Conservation (phyloP, 805 yeast species). For the Candida caryicola region DNA sequence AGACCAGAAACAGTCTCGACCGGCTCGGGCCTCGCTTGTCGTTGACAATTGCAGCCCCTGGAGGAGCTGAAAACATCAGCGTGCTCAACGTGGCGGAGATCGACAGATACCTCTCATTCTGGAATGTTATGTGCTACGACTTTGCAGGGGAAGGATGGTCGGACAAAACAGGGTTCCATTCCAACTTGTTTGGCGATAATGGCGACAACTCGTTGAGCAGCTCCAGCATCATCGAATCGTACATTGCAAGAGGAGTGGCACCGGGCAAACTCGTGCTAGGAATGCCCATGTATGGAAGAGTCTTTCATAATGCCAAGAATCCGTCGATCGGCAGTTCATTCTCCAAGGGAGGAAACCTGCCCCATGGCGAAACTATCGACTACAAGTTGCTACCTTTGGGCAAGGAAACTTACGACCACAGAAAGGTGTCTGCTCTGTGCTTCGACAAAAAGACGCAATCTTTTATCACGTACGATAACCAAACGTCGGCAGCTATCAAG, state of each 20-base stretch:
- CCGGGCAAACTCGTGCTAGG: conserved; percentile 67
- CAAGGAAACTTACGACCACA: conserved; percentile 51
- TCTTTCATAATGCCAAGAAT: conserved; percentile 24
- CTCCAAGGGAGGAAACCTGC: conserved; percentile 20
- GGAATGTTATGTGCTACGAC: conserved; percentile 93
- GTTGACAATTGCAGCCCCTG: conserved; percentile 78
- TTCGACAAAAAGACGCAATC: conserved; percentile 11
- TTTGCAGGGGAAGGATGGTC: conserved; percentile 76
- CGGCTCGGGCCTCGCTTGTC: conserved; percentile 30
- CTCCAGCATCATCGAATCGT: conserved; percentile 45
- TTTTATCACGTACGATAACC: conserved; percentile 60
- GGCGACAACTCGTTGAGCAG: conserved; percentile 45
- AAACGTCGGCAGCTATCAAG: conserved; percentile 50
- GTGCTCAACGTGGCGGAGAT: conserved; percentile 49
- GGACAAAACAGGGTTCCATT: conserved; percentile 56
- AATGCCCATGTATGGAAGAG: conserved; percentile 80
- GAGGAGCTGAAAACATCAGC: conserved; percentile 45
- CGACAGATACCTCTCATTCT: conserved; percentile 57
- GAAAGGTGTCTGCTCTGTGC: conserved; percentile 42
- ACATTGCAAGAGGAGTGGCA: conserved; percentile 42
- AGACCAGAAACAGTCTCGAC: conserved; percentile 40
- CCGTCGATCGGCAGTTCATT: conserved; percentile 46
- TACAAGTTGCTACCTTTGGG: conserved; percentile 53
- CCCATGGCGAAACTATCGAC: conserved; percentile 37
- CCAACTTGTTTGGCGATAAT: conserved; percentile 53